Evolutionary conservation across 805 yeast genomes (phyloP), one percentile per base, ranked within the genome.

Genomic region (Suhomyces sp.): DNA sequence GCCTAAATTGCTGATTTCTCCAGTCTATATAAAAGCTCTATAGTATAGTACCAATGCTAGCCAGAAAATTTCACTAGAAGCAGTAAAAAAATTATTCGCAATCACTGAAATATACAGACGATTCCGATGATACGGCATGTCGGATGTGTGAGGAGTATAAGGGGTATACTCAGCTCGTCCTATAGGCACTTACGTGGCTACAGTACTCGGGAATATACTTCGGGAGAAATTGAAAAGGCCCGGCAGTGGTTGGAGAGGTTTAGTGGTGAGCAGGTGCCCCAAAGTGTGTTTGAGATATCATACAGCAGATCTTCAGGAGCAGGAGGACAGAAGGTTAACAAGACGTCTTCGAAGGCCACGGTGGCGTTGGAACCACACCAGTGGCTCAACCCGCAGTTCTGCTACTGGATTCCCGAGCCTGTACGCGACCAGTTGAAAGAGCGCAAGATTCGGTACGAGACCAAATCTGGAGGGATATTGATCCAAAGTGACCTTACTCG

Each of bases 241-340:
- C 69, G 72, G 54, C 47, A 57, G 33, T 84, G 87, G 87, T 60
- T 82, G 6, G 51, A 58, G 3, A 41, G 49, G 0, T 67, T 76
- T 51, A 56, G 60, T 1, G 60, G 63, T 6, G 29, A 54, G 1
- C 51, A 63, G 6, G 71, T 86, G 2, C 89, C 88, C 0, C 64
- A 70, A 12, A 57, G 65, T 15, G 59, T 66, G 13, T 85, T 86
- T 59, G 68, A 70, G 2, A 62, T 79, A 1, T 57, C 74, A 4
- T 86, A 69, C 61, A 73, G 83, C 50, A 67, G 92, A 53, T 80
- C 94, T 0, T 82, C 91, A 33, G 96, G 96, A 0, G 90, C 96
- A 0, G 96, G 96, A 1, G 96, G 96, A 0, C 96, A 89, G 60
- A 86, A 90, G 62, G 96, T 90, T 9, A 89, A 89, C 66, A 89